Evolutionary conservation across 1,139 yeast genomes (phyloP), one percentile per base, ranked within the genome.

Genomic region (Sugiyamaella pinicola): DNA sequence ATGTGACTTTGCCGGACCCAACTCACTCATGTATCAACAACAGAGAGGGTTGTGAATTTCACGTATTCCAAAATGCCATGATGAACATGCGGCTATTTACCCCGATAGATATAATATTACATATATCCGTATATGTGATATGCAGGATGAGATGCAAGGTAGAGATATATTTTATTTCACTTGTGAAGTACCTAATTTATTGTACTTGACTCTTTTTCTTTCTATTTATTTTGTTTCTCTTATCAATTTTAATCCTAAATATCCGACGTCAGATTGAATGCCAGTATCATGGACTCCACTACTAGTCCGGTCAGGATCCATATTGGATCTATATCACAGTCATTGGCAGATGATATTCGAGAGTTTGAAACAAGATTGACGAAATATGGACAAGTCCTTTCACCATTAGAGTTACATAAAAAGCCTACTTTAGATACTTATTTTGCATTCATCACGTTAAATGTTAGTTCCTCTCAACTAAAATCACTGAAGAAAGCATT

Each of bases 361-460:
- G 79, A 76, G 41, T 69, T 87, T 39, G 71, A 71, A 35, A 46
- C 70, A 4, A 75, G 89, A 54, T 63, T 84, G 22, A 65, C 69
- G 26, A 79, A 77, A 61, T 83, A 74, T 63, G 88, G 87, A 3
- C 62, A 65, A 3, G 61, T 82, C 2, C 57, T 68, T 1, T 60
- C 70, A 2, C 74, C 76, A 0, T 62, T 82, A 8, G 82, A 81
- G 49, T 65, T 82, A 47, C 81, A 74, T 50, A 71, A 77, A 43
- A 84, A 84, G 62, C 71, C 74, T n/a, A 60, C 64, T 10, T 61
- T 62, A 29, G 85, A 82, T 47, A 78, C 74, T 52, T 75, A 76
- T 61, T 91, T 83, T 72, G 97, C 84, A 1, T 89, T 78, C 62
- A 68, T 87, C 1, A 82, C 85, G 9, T 70, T 91, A 67, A 71